These are phyloP conservation scores for Ceratocystis destructans DNA, from an alignment of 2,329 filamentous ascomycete genomes.

Conservation along the genomic window DNA sequence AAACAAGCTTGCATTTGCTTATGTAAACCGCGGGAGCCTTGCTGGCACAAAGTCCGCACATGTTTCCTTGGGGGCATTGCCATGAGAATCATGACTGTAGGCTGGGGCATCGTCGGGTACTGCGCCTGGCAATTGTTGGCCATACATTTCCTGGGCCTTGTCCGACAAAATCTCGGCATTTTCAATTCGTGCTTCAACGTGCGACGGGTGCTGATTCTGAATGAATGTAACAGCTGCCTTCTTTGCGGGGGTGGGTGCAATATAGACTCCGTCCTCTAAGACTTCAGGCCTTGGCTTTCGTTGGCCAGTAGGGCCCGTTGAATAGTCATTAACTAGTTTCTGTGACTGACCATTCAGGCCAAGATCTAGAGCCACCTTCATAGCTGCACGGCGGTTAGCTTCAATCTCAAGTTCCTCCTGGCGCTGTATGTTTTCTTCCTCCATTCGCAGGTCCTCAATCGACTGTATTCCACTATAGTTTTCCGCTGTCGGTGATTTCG, in stretches of 20 bases:
- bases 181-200: conserved; percentile 11
- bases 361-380: conserved; percentile 36
- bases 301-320: neutral
- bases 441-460: conserved; percentile 38
- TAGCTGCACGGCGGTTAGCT: conserved; percentile 39
- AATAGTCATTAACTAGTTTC: neutral
- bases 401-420: conserved; percentile 42
- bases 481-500: conserved; percentile 9
- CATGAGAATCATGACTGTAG: conserved; percentile 3
- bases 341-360: conserved; percentile 28
- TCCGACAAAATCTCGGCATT: neutral
- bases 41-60: conserved; percentile 40
- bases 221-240: conserved; percentile 5
- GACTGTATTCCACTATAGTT: conserved; percentile 27
- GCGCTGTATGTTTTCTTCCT: conserved; percentile 37
- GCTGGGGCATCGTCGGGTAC: conserved; percentile 5
- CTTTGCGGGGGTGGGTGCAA: conserved; percentile 3
- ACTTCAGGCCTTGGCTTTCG: conserved; percentile 24
- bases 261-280: conserved; percentile 26
- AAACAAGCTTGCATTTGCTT: conserved; percentile 14
- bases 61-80: conserved; percentile 6
- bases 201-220: neutral
- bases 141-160: conserved; percentile 7
- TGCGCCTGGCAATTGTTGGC: neutral
- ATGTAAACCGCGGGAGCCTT: conserved; percentile 43